These are phyloP conservation scores for Cyclotella atomus DNA, from an alignment of 108 stramenopile genomes.

Conservation along the genomic window DNA sequence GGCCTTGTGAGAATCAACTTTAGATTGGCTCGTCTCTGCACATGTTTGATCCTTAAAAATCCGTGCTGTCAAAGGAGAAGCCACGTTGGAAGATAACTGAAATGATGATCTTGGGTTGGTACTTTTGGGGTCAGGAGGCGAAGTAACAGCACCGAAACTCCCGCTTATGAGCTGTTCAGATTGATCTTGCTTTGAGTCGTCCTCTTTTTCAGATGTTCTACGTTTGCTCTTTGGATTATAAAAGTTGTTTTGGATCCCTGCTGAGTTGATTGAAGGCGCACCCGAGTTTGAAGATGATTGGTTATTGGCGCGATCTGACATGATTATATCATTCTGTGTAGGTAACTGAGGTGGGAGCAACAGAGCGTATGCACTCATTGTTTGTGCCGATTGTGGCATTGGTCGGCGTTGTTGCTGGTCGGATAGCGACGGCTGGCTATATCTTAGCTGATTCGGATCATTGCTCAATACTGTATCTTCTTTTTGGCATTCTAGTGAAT, in stretches of 20 bases:
- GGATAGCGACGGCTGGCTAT: neutral
- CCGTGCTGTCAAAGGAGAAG: neutral
- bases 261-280: neutral
- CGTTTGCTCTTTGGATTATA: constrained; percentile 8
- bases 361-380: neutral
- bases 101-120: neutral
- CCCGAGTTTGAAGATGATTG: neutral
- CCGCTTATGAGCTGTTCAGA: neutral
- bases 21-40: no score
- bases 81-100: neutral
- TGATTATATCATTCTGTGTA: no score
- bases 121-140: neutral
- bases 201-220: neutral
- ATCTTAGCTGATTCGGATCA: neutral
- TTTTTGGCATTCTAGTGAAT: neutral
- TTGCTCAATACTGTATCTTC: neutral
- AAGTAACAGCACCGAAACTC: neutral
- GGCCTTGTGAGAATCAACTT: no score
- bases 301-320: neutral
- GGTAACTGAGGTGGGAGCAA: neutral
- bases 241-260: neutral
- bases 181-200: no score
- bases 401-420: neutral
- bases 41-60: neutral
- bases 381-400: neutral